phyloP scores from a whole-genome alignment of 2,329 filamentous ascomycete species.

The Fusarium domesticum region DNA sequence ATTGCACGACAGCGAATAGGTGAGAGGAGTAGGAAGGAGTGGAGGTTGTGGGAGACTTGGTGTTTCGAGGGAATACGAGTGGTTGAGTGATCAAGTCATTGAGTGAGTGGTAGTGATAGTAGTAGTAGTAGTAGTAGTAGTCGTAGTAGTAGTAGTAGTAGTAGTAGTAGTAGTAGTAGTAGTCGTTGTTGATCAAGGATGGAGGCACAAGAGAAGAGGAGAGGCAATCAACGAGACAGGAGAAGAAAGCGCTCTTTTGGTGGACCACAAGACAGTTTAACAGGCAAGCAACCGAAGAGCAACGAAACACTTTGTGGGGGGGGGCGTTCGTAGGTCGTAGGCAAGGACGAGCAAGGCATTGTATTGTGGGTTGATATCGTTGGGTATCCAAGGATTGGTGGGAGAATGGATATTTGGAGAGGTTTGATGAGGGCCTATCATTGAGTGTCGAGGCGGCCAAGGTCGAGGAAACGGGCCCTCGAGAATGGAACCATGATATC shows the following conservation, averaged over 20 bases:
- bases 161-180: background rate
- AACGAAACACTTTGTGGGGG: constrained; percentile 27
- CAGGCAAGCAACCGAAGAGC: constrained; percentile 18
- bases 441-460: background rate
- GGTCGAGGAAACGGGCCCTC: too few relatives aligned
- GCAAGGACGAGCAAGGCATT: too few relatives aligned
- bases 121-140: background rate
- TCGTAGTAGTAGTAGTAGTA: background rate
- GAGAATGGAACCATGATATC: background rate
- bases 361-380: constrained; percentile 20
- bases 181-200: background rate
- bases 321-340: constrained; percentile 7
- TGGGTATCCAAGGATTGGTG: background rate
- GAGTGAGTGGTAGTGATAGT: too few relatives aligned
- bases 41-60: background rate
- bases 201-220: constrained; percentile 13
- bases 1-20: constrained; percentile 23
- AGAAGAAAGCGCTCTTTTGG: constrained; percentile 5
- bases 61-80: too few relatives aligned
- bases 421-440: background rate
- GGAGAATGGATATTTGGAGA: background rate
- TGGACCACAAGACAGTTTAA: constrained; percentile 2
- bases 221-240: constrained; percentile 22
- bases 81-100: too few relatives aligned
- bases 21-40: background rate